Base-by-base conservation (phyloP, 352 stramenopile species). In the Albugo candida region DNA sequence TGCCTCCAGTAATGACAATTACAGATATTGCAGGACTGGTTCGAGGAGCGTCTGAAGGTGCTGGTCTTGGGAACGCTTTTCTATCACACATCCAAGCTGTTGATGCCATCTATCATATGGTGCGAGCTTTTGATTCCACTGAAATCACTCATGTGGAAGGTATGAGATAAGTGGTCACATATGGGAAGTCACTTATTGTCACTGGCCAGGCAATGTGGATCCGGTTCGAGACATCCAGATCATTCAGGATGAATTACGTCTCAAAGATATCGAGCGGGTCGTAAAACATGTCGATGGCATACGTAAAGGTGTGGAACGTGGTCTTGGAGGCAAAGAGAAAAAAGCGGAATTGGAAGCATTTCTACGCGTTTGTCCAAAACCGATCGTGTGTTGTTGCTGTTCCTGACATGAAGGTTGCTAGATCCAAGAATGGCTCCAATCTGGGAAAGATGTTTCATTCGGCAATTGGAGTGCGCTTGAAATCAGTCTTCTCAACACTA, bases 11-110 rank as follows among this genome's bases (percentile, higher is more conserved):
- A 34, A 86, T 99, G 40, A 94, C 93, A 52, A 95, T 99, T 52
- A 98, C 94, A 35, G 96, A 99, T 71, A 99, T 99, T 70, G 96
- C 96, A 27, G 96, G 96, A 48, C 81, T 99, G 16, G 96, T 99
- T 54, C 83, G 85, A 35, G 95, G 89, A 21, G 96, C 96, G 21
- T 83, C 92, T 11, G 95, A 99, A 60, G 96, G 96, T 55, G 93
- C 91, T 6, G 96, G 96, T 51, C 77, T 99, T 13, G 96, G 96
- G 17, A 99, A 99, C 64, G 93, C 92, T 18, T 99, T 99, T 70
- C 72, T 99, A 59, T 97, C 85, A 50, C 94, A 99, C 68, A 99
- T 99, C 70, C 81, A 94, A 45, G 94, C 94, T 14, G 93, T 98
- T 41, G 96, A 99, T 75, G 96, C 93, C 49, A 95, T 97, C 60